Evolutionary conservation across 148 eudicot genomes (phyloP).

Genomic region (Amaranthus palmeri): DNA sequence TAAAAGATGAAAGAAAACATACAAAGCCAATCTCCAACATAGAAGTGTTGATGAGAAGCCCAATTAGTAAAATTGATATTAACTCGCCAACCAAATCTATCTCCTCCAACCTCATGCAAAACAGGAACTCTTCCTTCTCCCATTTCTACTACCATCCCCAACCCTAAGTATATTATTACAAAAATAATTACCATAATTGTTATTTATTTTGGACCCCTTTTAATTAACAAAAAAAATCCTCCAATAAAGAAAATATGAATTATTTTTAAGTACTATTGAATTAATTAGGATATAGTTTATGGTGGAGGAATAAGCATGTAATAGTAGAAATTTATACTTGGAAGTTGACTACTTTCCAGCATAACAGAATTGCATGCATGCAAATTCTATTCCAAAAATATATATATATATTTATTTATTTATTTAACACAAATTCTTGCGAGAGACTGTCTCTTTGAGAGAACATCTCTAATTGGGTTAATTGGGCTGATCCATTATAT

Average conservation of each 20-base stretch:
- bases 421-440: too few relatives aligned
- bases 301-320: neutral
- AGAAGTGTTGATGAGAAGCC: slow-evolving; percentile 42
- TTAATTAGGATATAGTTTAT: too few relatives aligned
- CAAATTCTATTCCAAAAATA: neutral
- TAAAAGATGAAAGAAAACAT: slow-evolving; percentile 2
- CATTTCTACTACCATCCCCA: neutral
- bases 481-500: too few relatives aligned
- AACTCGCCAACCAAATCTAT: slow-evolving; percentile 36
- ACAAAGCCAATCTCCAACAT: slow-evolving; percentile 68
- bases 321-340: neutral
- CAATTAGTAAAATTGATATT: slow-evolving; percentile 47
- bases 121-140: slow-evolving; percentile 32
- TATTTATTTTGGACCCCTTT: neutral
- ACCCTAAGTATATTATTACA: neutral
- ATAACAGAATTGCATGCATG: slow-evolving; percentile 11
- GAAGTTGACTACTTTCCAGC: neutral
- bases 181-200: neutral
- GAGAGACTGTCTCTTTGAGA: too few relatives aligned
- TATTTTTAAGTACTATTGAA: too few relatives aligned
- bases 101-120: slow-evolving; percentile 47
- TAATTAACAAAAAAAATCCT: neutral
- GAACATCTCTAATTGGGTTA: too few relatives aligned
- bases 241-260: too few relatives aligned
- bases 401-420: too few relatives aligned